Conservation (phyloP, 805 yeast genomes). For the Candida adriatica region DNA sequence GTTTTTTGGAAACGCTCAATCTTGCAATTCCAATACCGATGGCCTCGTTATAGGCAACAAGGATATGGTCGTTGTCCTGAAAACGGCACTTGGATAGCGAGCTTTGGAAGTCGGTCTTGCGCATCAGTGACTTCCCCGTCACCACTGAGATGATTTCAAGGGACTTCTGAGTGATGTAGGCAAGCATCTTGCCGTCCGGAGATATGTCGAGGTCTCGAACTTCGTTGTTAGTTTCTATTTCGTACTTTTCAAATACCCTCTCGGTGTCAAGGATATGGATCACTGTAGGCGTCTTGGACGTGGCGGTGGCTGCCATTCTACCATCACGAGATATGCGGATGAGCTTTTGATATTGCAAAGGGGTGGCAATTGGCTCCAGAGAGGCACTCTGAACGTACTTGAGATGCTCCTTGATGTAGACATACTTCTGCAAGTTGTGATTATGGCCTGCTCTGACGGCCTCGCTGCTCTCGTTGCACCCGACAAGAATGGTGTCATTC, state of each 20-base stretch:
- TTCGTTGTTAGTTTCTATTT: constrained; percentile 49
- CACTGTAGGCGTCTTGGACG: constrained; percentile 61
- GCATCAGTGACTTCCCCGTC: constrained; percentile 31
- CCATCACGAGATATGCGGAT: constrained; percentile 54
- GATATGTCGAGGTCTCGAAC: constrained; percentile 64
- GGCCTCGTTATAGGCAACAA: constrained; percentile 11
- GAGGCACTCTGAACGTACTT: constrained; percentile 61
- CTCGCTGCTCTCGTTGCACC: constrained; percentile 67
- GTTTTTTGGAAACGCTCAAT: constrained; percentile 13
- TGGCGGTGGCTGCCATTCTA: constrained; percentile 60
- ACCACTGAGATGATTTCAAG: constrained; percentile 39
- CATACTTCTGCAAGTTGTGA: constrained; percentile 69
- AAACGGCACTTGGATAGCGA: constrained; percentile 30
- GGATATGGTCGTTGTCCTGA: constrained; percentile 18
- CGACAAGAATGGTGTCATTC: constrained; percentile 51
- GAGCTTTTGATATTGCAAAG: constrained; percentile 47
- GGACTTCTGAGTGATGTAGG: constrained; percentile 53
- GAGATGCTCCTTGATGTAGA: constrained; percentile 61
- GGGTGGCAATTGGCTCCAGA: constrained; percentile 34
- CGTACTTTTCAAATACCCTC: constrained; percentile 48
- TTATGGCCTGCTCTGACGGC: constrained; percentile 47
- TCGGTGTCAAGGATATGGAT: constrained; percentile 58
- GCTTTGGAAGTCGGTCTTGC: constrained; percentile 28
- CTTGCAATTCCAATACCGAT: constrained; percentile 15
- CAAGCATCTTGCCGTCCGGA: constrained; percentile 61